Conservation (phyloP, 371 early-diverging fungal species). For the Mucor saturninus region DNA sequence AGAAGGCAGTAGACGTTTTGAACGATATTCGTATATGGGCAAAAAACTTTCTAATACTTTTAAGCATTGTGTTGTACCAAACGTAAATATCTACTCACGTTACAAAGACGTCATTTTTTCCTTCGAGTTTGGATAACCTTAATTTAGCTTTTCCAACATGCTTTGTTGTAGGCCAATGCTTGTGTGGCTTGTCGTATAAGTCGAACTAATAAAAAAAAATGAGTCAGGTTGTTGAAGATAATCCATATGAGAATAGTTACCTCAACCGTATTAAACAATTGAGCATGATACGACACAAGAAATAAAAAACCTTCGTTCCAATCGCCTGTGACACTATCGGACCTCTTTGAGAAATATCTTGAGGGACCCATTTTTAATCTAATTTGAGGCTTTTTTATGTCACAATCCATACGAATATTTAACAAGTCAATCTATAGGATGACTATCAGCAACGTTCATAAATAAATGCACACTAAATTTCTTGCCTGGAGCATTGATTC, state of each 20-base stretch:
- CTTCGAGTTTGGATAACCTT: slow-evolving; percentile 18
- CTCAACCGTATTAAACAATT: slow-evolving; percentile 18
- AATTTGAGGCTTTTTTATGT: slow-evolving; percentile 37
- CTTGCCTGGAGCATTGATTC: slow-evolving; percentile 33
- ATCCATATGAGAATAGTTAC: neutral
- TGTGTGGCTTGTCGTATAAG: slow-evolving; percentile 44
- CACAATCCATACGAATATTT: slow-evolving; percentile 38
- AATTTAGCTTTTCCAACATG: slow-evolving; percentile 47
- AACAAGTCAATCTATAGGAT: slow-evolving; percentile 40
- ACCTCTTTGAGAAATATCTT: slow-evolving; percentile 39
- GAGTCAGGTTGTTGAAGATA: neutral
- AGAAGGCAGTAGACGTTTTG: slow-evolving; percentile 21
- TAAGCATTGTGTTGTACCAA: neutral
- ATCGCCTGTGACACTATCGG: slow-evolving; percentile 53
- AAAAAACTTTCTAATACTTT: slow-evolving; percentile 23
- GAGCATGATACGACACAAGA: slow-evolving; percentile 5
- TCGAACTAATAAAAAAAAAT: slow-evolving; percentile 34
- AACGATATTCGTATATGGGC: slow-evolving; percentile 36
- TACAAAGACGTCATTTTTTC: slow-evolving; percentile 28
- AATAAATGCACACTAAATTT: neutral
- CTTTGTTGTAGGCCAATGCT: slow-evolving; percentile 43
- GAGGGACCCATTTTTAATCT: slow-evolving; percentile 44
- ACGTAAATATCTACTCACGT: slow-evolving; percentile 19
- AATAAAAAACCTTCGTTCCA: slow-evolving; percentile 66
- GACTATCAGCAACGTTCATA: neutral